phyloP scores from a whole-genome alignment of 2,329 filamentous ascomycete genomes.

The Fusarium cyanostomum region DNA sequence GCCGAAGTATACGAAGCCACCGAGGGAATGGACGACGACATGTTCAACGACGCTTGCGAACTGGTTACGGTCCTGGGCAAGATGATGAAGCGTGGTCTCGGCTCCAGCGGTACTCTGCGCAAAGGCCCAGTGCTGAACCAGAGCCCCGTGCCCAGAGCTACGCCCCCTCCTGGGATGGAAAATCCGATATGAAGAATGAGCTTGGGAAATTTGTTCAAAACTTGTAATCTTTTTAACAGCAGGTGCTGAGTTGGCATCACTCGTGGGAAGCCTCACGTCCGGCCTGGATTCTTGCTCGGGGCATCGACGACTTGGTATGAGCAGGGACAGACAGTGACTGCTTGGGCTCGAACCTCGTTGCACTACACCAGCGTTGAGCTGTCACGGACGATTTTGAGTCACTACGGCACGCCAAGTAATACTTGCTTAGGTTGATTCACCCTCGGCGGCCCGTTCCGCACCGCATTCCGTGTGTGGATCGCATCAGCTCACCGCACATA shows the following conservation, averaged over 20 bases:
- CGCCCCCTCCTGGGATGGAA: conserved; percentile 53
- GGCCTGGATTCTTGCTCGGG: background rate
- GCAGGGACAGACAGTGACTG: background rate
- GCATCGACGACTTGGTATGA: conserved; percentile 5
- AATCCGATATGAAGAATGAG: conserved; percentile 51
- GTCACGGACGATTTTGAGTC: background rate
- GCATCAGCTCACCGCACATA: conserved; percentile 6
- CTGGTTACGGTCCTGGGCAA: conserved; percentile 86
- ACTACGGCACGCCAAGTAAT: conserved; percentile 5
- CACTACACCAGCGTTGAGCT: background rate
- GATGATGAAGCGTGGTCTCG: conserved; percentile 82
- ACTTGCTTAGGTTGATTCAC: conserved; percentile 21
- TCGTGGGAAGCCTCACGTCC: background rate
- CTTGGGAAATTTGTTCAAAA: conserved; percentile 1
- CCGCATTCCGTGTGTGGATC: conserved; percentile 23
- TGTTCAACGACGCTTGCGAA: conserved; percentile 91
- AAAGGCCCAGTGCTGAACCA: conserved; percentile 44
- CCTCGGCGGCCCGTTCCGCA: conserved; percentile 38
- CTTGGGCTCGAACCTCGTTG: background rate
- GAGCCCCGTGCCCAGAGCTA: conserved; percentile 26
- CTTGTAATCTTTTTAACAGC: conserved; percentile 2
- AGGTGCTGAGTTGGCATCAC: background rate
- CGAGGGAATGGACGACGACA: conserved; percentile 94
- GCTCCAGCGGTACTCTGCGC: conserved; percentile 48
- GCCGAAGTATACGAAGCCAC: conserved; percentile 90